Base-by-base conservation (phyloP, 495 filamentous ascomycete species). In the Chaetomidium leptoderma region DNA sequence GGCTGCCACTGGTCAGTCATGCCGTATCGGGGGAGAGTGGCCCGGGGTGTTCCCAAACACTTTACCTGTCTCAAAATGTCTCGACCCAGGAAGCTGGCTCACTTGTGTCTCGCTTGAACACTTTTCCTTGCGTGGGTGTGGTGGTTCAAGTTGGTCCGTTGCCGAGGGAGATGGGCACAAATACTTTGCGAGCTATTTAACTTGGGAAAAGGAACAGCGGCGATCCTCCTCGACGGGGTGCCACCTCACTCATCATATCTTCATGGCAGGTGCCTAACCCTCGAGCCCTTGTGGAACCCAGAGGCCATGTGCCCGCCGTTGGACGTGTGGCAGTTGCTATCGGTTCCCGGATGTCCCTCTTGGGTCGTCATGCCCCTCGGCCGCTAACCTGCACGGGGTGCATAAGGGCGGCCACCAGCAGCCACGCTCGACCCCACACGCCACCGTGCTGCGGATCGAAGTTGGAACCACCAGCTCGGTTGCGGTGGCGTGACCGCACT, bases 281-380 rank as follows among this genome's bases (percentile, higher is more conserved):
- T 55, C 35, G 32, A n/a, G 42, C 26, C 35, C n/a, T 53, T 57
- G 59, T 61, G 59, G 59, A 61, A 57, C 59, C 53, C 26, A 17
- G 24, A 33, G 40, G 23, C 40, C 59, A 57, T 61, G 53, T 61
- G 59, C 39, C n/a, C 59, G 24, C 30, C 17, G 40, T 53, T 29
- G 7, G 37, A 33, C 52, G 40, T 27, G 48, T 37, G 47, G 39
- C 40, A 35, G 47, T 10, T 16, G 23, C 29, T 33, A 36, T 54
- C 35, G 44, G 47, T 13, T 33, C 50, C 50, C 49, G 60, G 58
- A 58, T 58, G 55, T 55, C 60, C 60, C 55, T 46, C 50, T 55
- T 62, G 10, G 54, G 60, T 33, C 24, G 23, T 58, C 33, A 26
- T 50, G 35, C 21, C n/a, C 35, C 19, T 54, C 44, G 13, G 54